Conservation (phyloP, 257 asterid species). For the Striga asiatica region DNA sequence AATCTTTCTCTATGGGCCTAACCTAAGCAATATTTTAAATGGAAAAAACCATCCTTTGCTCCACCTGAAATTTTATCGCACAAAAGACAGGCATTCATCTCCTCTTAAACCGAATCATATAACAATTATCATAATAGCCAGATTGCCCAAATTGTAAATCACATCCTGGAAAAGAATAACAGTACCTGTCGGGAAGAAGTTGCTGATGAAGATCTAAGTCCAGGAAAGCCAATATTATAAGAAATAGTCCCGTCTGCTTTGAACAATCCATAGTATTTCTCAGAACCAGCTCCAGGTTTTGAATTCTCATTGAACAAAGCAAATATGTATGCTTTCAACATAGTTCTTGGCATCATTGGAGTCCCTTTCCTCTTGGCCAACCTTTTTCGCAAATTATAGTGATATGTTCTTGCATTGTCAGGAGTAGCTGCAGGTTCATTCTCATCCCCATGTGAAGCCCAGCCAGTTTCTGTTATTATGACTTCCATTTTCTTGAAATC, state of each 20-base stretch:
- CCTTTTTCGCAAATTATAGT: conserved; percentile 75
- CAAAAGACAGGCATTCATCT: background rate
- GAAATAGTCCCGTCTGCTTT: conserved; percentile 80
- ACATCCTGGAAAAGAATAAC: background rate
- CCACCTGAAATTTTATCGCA: background rate
- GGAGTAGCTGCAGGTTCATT: conserved; percentile 75
- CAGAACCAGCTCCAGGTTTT: conserved; percentile 63
- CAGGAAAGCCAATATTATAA: conserved; percentile 72
- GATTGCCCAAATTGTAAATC: background rate
- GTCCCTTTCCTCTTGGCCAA: conserved; percentile 87
- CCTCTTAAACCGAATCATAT: background rate
- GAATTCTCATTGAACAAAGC: conserved; percentile 80
- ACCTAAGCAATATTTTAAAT: background rate
- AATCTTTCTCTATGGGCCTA: background rate
- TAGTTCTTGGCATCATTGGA: conserved; percentile 68
- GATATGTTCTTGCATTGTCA: conserved; percentile 65
- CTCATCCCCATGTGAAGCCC: conserved; percentile 93
- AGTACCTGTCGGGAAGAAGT: conserved; percentile 50
- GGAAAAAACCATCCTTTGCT: conserved; percentile 5
- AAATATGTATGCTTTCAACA: conserved; percentile 74
- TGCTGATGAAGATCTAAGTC: conserved; percentile 61
- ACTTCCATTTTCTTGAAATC: conserved; percentile 78
- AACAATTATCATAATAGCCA: conserved; percentile 6
- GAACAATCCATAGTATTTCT: conserved; percentile 68
- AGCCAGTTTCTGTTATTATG: conserved; percentile 88